Conservation (phyloP, 2,329 filamentous ascomycete species). For the Helicocarpus griseus region DNA sequence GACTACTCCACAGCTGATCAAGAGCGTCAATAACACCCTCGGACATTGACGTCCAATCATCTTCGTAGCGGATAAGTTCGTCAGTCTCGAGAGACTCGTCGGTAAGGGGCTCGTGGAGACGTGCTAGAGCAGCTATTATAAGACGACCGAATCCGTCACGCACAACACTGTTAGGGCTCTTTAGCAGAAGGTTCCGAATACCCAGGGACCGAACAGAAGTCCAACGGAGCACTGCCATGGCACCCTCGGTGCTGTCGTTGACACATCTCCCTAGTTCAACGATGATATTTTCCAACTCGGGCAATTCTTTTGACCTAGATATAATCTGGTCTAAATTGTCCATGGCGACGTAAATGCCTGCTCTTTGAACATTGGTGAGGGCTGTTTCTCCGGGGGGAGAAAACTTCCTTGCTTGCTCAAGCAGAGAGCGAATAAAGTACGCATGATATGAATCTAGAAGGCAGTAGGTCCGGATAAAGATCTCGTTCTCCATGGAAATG, state of each 20-base stretch:
- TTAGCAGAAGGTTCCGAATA: conserved; percentile 56
- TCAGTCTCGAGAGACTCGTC: conserved; percentile 17
- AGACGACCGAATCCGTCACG: conserved; percentile 44
- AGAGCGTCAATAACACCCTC: conserved; percentile 39
- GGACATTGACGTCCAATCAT: conserved; percentile 21
- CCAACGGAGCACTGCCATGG: conserved; percentile 52
- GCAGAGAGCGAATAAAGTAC: conserved; percentile 54
- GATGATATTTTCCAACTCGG: conserved; percentile 51
- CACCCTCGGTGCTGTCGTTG: conserved; percentile 44
- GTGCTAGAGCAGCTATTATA: conserved; percentile 44
- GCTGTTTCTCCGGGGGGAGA: conserved; percentile 37
- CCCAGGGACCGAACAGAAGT: conserved; percentile 46
- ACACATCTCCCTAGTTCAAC: conserved; percentile 43
- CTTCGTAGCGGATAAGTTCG: conserved; percentile 18
- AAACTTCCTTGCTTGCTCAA: conserved; percentile 47
- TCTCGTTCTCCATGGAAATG: conserved; percentile 63
- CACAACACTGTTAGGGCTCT: conserved; percentile 48
- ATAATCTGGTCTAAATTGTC: conserved; percentile 67
- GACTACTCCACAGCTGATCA: conserved; percentile 49
- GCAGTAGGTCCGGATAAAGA: conserved; percentile 66
- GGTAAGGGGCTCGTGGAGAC: conserved; percentile 38
- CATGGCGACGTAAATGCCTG: conserved; percentile 33
- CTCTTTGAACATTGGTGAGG: conserved; percentile 37
- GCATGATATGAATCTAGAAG: conserved; percentile 66
- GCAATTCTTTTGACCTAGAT: conserved; percentile 58